Percentiles rank a stretch among this genome's conserved stretches.
Conservation (phyloP, 1,284 basidiomycete species). For the Boletus sp. region DNA sequence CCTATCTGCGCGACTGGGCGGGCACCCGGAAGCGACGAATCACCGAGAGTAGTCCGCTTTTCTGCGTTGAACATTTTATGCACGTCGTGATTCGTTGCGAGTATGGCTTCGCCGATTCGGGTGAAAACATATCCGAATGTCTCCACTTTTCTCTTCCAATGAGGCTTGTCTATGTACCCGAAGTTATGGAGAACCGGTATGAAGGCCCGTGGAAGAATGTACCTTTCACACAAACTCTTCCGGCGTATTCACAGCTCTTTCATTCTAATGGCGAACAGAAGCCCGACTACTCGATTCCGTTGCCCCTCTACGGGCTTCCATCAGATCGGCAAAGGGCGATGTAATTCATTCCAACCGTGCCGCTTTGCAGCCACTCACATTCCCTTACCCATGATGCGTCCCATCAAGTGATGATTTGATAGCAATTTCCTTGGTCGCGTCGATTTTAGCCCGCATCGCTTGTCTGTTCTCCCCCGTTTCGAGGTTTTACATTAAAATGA, state of each 20-base stretch:
- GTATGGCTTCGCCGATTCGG: conserved; percentile 46
- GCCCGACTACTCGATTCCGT: conserved; percentile 59
- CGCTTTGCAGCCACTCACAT: not conserved
- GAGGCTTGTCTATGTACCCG: conserved; percentile 40
- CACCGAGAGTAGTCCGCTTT: conserved; percentile 49
- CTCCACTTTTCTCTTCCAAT: conserved; percentile 52
- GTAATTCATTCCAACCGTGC: conserved; percentile 1
- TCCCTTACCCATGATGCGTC: not conserved
- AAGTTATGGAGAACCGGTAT: conserved; percentile 11
- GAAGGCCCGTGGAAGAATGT: conserved; percentile 19
- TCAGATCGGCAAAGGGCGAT: conserved; percentile 7
- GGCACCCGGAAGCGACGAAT: conserved; percentile 43
- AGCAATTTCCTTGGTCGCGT: conserved; percentile 1
- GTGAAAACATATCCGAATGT: conserved; percentile 33
- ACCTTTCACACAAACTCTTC: conserved; percentile 45
- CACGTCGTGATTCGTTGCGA: conserved; percentile 49
- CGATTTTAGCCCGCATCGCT: conserved; percentile 10
- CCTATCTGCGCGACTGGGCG: conserved; percentile 41
- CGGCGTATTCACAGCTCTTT: conserved; percentile 74
- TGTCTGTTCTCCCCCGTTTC: conserved; percentile 4
- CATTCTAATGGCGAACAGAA: conserved; percentile 66
- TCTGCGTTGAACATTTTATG: conserved; percentile 54
- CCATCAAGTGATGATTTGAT: conserved; percentile 1
- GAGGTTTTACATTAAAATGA: not conserved
- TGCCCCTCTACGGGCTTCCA: conserved; percentile 56